These are phyloP conservation scores for Rhodofomes roseus DNA, from an alignment of 1,284 basidiomycete genomes.

Conservation along the genomic window DNA sequence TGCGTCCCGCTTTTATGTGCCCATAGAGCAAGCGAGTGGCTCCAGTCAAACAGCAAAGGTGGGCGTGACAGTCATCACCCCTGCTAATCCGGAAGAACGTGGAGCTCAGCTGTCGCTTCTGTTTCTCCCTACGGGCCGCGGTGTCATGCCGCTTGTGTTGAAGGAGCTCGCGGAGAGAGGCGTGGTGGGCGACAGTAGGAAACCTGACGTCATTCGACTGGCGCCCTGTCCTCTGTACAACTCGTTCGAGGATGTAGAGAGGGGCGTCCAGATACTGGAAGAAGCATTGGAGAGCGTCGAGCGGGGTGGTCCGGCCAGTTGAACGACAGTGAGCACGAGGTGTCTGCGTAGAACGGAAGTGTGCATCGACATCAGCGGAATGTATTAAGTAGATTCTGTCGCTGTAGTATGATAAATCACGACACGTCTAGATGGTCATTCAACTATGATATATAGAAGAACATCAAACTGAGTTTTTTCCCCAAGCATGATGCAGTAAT, in stretches of 20 bases:
- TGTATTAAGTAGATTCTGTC: too few species aligned
- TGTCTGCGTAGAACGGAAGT: neutral
- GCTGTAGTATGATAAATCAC: too few species aligned
- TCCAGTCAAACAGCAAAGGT: constrained; percentile 26
- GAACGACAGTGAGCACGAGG: neutral
- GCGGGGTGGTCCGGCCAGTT: constrained; percentile 9
- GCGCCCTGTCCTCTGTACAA: constrained; percentile 86
- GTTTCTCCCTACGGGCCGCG: constrained; percentile 61
- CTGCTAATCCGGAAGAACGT: constrained; percentile 57
- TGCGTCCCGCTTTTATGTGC: constrained; percentile 60
- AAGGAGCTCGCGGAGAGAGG: constrained; percentile 61
- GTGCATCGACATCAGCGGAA: too few species aligned
- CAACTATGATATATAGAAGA: too few species aligned
- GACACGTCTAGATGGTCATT: too few species aligned
- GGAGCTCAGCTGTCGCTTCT: constrained; percentile 86
- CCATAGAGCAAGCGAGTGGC: constrained; percentile 35
- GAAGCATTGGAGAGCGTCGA: constrained; percentile 40
- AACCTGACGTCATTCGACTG: constrained; percentile 87
- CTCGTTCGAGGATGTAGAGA: constrained; percentile 72
- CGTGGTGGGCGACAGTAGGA: constrained; percentile 85
- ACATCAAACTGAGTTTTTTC: too few species aligned
- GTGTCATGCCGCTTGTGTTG: constrained; percentile 72
- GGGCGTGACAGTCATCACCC: constrained; percentile 89
- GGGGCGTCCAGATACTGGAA: constrained; percentile 62
- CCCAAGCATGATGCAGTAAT: too few species aligned